phyloP scores from a whole-genome alignment of 805 yeast species.

The Teunomyces barrocoloradensis region DNA sequence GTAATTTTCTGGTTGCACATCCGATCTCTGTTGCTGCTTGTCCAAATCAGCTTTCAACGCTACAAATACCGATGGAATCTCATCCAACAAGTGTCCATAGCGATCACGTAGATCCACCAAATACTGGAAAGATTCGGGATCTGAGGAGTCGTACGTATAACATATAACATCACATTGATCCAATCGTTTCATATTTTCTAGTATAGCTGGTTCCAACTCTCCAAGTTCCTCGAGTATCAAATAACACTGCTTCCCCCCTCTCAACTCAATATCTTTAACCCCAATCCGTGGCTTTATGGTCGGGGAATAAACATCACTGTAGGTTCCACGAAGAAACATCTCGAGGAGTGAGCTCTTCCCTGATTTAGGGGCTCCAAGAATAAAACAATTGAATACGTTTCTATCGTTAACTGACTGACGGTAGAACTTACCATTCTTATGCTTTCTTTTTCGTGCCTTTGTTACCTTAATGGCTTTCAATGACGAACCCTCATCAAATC shows the following conservation, averaged over 20 bases:
- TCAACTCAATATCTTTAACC: slow-evolving; percentile 88
- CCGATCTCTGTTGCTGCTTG: slow-evolving; percentile 88
- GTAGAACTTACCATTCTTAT: slow-evolving; percentile 59
- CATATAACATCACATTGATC: slow-evolving; percentile 91
- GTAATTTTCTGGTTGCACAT: slow-evolving; percentile 82
- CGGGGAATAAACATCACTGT: slow-evolving; percentile 71
- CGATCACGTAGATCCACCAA: slow-evolving; percentile 65
- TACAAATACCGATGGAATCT: slow-evolving; percentile 80
- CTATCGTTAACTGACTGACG: slow-evolving; percentile 74
- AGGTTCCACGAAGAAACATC: slow-evolving; percentile 73
- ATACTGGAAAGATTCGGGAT: slow-evolving; percentile 90
- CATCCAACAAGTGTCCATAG: slow-evolving; percentile 55
- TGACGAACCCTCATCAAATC: slow-evolving; percentile 58
- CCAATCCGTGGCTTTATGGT: slow-evolving; percentile 78
- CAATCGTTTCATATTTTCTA: slow-evolving; percentile 65
- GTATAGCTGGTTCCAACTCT: slow-evolving; percentile 75
- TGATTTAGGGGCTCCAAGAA: slow-evolving; percentile 79
- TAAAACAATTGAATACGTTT: slow-evolving; percentile 86
- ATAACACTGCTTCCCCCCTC: slow-evolving; percentile 95
- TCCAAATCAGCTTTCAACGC: slow-evolving; percentile 95
- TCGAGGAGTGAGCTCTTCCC: slow-evolving; percentile 87
- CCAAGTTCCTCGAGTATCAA: slow-evolving; percentile 88
- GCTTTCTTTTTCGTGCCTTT: slow-evolving; percentile 70
- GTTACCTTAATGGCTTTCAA: slow-evolving; percentile 66
- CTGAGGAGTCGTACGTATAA: slow-evolving; percentile 88